A percentile compares a stretch with the other conserved stretches of the same genome.
Conservation (phyloP, 495 filamentous ascomycete species). For the Lepraria neglecta region DNA sequence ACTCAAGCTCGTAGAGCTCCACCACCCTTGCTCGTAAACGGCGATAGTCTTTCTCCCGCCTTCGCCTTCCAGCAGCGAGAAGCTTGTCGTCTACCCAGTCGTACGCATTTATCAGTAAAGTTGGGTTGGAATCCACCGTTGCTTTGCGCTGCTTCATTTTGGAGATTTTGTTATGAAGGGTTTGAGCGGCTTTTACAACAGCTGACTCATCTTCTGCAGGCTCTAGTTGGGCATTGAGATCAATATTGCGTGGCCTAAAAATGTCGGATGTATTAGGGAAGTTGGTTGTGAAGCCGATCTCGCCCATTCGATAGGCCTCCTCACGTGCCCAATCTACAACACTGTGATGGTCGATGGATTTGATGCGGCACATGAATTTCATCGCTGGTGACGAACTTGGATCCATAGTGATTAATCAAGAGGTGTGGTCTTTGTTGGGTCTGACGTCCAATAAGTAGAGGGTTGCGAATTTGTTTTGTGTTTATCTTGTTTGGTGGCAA, state of each 20-base stretch:
- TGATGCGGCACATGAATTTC: no score
- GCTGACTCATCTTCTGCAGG: neutral
- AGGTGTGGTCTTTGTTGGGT: neutral
- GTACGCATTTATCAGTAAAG: neutral
- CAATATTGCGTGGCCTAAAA: neutral
- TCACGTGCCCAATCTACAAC: constrained; percentile 13
- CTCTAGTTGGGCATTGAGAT: neutral
- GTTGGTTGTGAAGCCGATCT: constrained; percentile 9
- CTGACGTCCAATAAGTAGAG: no score
- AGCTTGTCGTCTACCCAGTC: neutral
- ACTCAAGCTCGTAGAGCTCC: constrained; percentile 5
- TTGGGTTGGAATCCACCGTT: neutral
- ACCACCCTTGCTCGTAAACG: constrained; percentile 8
- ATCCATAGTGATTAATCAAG: neutral
- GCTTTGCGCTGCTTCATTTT: neutral
- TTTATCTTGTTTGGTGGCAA: no score
- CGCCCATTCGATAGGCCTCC: neutral
- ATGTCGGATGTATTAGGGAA: constrained; percentile 9
- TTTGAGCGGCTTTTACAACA: neutral
- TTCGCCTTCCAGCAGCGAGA: neutral
- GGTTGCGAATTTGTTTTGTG: no score
- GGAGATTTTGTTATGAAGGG: neutral
- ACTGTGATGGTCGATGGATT: no score
- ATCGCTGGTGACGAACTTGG: no score
- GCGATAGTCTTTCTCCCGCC: neutral